These are phyloP conservation scores for Neonectria neomacrospora DNA, from an alignment of 2,329 filamentous ascomycete genomes.

Conservation along the genomic window DNA sequence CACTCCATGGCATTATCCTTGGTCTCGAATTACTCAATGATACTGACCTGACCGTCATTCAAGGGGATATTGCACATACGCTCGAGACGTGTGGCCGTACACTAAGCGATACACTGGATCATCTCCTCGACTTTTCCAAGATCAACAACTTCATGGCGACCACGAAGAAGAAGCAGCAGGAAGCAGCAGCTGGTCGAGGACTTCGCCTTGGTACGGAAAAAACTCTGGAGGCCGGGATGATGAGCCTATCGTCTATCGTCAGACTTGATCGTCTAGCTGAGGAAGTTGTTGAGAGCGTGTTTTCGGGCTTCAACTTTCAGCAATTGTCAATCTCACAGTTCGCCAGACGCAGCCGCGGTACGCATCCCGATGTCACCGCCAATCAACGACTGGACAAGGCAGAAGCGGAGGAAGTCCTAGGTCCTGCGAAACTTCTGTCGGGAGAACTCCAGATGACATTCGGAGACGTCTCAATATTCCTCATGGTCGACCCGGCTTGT, in stretches of 20 bases:
- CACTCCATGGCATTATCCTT: constrained; percentile 69
- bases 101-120: constrained; percentile 64
- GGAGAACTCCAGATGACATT: constrained; percentile 8
- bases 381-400: constrained; percentile 8
- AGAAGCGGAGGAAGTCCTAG: constrained; percentile 5
- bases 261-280: constrained; percentile 34
- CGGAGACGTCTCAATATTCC: constrained; percentile 46
- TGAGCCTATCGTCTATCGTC: constrained; percentile 2
- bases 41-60: constrained; percentile 58
- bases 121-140: constrained; percentile 65
- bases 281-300: constrained; percentile 41
- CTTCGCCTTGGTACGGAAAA: not conserved
- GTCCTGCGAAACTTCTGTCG: constrained; percentile 2
- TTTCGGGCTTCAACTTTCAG: constrained; percentile 34
- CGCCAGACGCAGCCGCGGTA: constrained; percentile 23
- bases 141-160: constrained; percentile 54
- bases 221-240: not conserved
- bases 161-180: constrained; percentile 26
- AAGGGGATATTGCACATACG: constrained; percentile 59
- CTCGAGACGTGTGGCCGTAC: constrained; percentile 63
- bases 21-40: constrained; percentile 65
- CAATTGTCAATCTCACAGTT: constrained; percentile 30
- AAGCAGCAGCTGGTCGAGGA: not conserved
- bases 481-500: constrained; percentile 54
- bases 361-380: not conserved